Percentiles rank a stretch among this genome's conserved stretches.
phyloP scores from a whole-genome alignment of 1,284 basidiomycete genomes.

The Fomes fomentarius region DNA sequence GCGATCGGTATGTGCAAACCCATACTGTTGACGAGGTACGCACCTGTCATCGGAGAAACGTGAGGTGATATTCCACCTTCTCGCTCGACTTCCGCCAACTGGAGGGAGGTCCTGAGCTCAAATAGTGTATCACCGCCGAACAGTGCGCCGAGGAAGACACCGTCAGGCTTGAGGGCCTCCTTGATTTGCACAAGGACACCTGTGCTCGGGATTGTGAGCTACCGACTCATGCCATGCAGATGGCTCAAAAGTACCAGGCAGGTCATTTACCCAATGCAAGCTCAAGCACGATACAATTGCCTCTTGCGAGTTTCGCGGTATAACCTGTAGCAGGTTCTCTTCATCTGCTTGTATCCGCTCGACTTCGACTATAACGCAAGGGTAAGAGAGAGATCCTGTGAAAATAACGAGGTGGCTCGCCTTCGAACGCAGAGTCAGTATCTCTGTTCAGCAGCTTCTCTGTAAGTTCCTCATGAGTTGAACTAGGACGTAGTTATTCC shows the following conservation, averaged over 20 bases:
- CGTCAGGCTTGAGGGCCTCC: conserved; percentile 88
- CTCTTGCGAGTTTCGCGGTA: conserved; percentile 83
- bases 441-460: conserved; percentile 75
- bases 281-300: conserved; percentile 91
- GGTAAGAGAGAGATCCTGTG: background rate
- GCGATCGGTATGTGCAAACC: no score
- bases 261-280: conserved; percentile 98
- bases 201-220: background rate
- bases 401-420: conserved; percentile 42
- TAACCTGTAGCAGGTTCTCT: conserved; percentile 65
- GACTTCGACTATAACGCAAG: conserved; percentile 59
- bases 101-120: conserved; percentile 88
- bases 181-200: conserved; percentile 91
- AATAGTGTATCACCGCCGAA: conserved; percentile 97
- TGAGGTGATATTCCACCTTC: conserved; percentile 96
- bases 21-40: background rate
- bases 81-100: conserved; percentile 93
- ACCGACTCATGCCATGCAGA: conserved; percentile 29
- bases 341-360: conserved; percentile 80
- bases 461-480: conserved; percentile 32
- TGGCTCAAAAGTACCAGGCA: conserved; percentile 66
- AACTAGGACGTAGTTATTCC: background rate
- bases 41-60: conserved; percentile 96
- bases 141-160: conserved; percentile 93
- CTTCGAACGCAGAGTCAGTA: conserved; percentile 73